Conservation (phyloP, 805 yeast genomes). For the Nakazawaea wickerhamii region DNA sequence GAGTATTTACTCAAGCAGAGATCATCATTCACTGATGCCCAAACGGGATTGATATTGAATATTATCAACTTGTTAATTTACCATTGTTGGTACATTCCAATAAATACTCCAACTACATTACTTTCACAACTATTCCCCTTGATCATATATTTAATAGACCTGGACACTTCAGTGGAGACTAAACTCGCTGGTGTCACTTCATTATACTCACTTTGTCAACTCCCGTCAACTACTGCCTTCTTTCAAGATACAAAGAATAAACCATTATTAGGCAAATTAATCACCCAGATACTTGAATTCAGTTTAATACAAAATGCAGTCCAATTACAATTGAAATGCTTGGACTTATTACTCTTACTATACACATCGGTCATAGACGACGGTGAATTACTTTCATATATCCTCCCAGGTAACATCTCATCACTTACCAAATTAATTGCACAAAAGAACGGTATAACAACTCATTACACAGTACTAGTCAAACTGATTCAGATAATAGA, state of each 20-base stretch:
- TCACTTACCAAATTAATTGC: constrained; percentile 33
- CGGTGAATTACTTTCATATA: constrained; percentile 44
- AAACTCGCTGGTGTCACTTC: constrained; percentile 30
- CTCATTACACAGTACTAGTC: constrained; percentile 33
- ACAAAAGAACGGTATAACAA: constrained; percentile 23
- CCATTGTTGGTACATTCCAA: constrained; percentile 40
- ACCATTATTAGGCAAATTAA: constrained; percentile 43
- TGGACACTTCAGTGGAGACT: constrained; percentile 30
- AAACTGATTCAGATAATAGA: constrained; percentile 26
- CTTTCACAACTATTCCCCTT: constrained; percentile 43
- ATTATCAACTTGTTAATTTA: constrained; percentile 38
- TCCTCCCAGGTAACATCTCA: constrained; percentile 49
- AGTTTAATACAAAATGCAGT: constrained; percentile 22
- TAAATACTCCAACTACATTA: constrained; percentile 30
- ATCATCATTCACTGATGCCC: constrained; percentile 36
- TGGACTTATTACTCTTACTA: constrained; percentile 29
- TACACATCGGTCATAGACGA: constrained; percentile 32
- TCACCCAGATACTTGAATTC: constrained; percentile 36
- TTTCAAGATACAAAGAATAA: constrained; percentile 29
- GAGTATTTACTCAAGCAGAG: constrained; percentile 46
- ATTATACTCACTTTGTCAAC: constrained; percentile 25
- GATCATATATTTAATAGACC: constrained; percentile 39
- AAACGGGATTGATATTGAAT: constrained; percentile 39
- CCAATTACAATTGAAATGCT: constrained; percentile 26
- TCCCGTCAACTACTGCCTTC: constrained; percentile 24